Evolutionary conservation across 1,139 yeast genomes (phyloP), one percentile per base, ranked within the genome.

Genomic region (Zygosaccharomyces sapae): DNA sequence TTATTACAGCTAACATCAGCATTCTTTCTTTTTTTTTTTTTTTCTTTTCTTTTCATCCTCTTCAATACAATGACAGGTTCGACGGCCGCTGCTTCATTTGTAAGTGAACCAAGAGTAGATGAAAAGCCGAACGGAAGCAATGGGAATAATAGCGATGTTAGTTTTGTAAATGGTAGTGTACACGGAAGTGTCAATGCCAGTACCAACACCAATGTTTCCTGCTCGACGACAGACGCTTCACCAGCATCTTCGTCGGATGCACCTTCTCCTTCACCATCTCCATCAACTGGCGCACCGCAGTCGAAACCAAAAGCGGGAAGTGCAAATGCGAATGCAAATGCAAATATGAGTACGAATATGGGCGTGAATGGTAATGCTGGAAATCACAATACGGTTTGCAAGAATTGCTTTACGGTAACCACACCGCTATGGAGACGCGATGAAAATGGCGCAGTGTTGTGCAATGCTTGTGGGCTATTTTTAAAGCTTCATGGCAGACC

Each of bases 341-440:
- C 7, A 9, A 27, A 16, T 30, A n/a, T n/a, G n/a, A n/a, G n/a
- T n/a, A n/a, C n/a, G n/a, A n/a, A n/a, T n/a, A n/a, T n/a, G n/a
- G n/a, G n/a, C n/a, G n/a, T n/a, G n/a, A 36, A 18, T 16, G 39
- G 39, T 4, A 22, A 7, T 5, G 7, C 25, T 27, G 29, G 20
- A 8, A 30, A 36, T 25, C 31, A 31, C 19, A 43, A 25, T 34
- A 90, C 96, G 1, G 77, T 84, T 20, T 89, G 97, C 67, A 87
- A 85, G 57, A 90, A 90, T 66, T 90, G 97, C 70, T 79, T 83
- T 58, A 90, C 97, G 4, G 86, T 87, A 51, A 89, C 92, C 1
- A 90, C 97, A 1, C 97, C 97, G 0, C 72, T 90, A 22, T 90
- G 97, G 97, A 76, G 97, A 67, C 75, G 97, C 57, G 96, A 89